These are phyloP conservation scores for Beauveria sp. DNA, from an alignment of 2,329 filamentous ascomycete species.

Conservation along the genomic window DNA sequence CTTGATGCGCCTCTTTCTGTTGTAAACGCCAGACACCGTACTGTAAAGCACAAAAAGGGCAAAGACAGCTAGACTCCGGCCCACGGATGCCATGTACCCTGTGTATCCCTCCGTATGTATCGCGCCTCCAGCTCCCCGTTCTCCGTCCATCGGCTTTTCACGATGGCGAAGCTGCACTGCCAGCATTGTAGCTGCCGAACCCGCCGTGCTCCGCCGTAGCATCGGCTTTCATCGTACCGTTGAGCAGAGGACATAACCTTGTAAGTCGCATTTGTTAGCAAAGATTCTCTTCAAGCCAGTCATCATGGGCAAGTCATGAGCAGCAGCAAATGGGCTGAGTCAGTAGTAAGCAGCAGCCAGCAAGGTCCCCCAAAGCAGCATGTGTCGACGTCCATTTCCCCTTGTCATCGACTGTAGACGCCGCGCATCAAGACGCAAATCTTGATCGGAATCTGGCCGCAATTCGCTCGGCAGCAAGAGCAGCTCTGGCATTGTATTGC, in stretches of 20 bases:
- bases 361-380: conserved; percentile 11
- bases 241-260: conserved; percentile 78
- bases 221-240: conserved; percentile 66
- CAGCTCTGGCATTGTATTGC: neutral
- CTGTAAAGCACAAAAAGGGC: neutral
- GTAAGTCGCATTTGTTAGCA: conserved; percentile 22
- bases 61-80: neutral
- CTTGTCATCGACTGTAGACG: neutral
- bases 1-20: neutral
- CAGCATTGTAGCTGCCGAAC: conserved; percentile 47
- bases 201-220: conserved; percentile 48
- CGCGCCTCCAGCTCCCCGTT: neutral
- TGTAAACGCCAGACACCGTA: neutral
- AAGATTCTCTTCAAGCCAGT: conserved; percentile 6
- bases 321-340: neutral
- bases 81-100: neutral
- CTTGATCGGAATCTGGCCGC: neutral
- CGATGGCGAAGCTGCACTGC: conserved; percentile 5
- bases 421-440: neutral
- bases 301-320: conserved; percentile 18
- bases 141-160: neutral
- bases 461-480: neutral
- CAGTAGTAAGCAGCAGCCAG: conserved; percentile 4
- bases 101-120: neutral
- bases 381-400: neutral